These are phyloP conservation scores for Boletus insuetus DNA, from an alignment of 768 basidiomycete genomes.

Conservation along the genomic window DNA sequence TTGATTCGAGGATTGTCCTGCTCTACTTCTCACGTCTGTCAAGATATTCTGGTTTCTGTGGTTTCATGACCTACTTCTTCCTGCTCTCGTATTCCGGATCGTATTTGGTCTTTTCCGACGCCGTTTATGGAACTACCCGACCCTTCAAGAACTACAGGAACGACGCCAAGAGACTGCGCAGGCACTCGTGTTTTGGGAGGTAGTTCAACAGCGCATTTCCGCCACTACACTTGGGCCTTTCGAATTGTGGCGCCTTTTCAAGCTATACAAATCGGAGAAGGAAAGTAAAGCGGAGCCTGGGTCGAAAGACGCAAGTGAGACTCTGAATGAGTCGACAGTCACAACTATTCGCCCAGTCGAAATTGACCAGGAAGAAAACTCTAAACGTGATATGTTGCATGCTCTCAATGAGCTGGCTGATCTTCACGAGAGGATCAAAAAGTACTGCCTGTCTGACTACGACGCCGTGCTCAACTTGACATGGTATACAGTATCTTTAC, in stretches of 20 bases:
- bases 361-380: conserved; percentile 33
- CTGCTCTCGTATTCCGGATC: conserved; percentile 48
- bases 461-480: conserved; percentile 1
- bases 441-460: conserved; percentile 37
- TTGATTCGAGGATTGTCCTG: background rate
- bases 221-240: conserved; percentile 45
- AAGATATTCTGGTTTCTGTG: conserved; percentile 66
- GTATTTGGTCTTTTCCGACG: conserved; percentile 48
- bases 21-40: background rate
- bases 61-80: conserved; percentile 55
- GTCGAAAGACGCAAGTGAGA: conserved; percentile 6
- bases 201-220: conserved; percentile 45
- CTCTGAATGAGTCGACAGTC: background rate
- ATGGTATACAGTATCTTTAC: conserved; percentile 49
- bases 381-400: conserved; percentile 43
- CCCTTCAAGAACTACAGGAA: conserved; percentile 49
- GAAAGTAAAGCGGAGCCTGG: conserved; percentile 34
- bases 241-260: conserved; percentile 55
- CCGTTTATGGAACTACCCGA: conserved; percentile 54
- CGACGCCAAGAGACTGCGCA: conserved; percentile 46
- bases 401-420: conserved; percentile 51
- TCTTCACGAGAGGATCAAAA: conserved; percentile 61
- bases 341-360: conserved; percentile 1
- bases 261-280: conserved; percentile 38
- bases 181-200: conserved; percentile 52